These are phyloP conservation scores for Hymenoscyphus fraxineus DNA, from an alignment of 2,329 filamentous ascomycete species.

Conservation along the genomic window DNA sequence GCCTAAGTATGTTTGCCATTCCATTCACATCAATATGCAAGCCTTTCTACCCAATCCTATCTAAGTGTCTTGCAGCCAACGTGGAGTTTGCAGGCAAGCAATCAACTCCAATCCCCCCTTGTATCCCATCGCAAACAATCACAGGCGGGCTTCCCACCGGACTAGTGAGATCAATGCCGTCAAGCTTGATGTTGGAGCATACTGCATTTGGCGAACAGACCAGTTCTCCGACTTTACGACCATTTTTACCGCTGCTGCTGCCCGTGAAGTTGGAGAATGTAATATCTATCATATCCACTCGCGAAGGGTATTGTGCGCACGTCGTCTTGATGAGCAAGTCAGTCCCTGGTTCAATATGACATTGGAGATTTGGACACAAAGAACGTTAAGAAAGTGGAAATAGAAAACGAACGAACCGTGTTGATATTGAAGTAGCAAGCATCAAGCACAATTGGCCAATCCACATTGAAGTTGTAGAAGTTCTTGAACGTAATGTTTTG, in stretches of 20 bases:
- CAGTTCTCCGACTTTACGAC: slow-evolving; percentile 50
- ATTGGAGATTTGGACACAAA: neutral
- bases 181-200: slow-evolving; percentile 52
- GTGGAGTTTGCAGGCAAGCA: slow-evolving; percentile 16
- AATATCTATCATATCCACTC: slow-evolving; percentile 57
- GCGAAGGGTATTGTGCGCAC: slow-evolving; percentile 51
- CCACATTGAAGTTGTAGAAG: slow-evolving; percentile 55
- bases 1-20: too few species aligned
- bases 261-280: slow-evolving; percentile 56
- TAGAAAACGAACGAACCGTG: neutral
- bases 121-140: slow-evolving; percentile 50
- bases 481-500: slow-evolving; percentile 61
- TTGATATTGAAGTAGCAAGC: slow-evolving; percentile 60
- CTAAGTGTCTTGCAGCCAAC: neutral
- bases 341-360: neutral
- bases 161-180: slow-evolving; percentile 51
- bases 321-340: slow-evolving; percentile 31
- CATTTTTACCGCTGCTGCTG: slow-evolving; percentile 52
- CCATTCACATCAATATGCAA: neutral
- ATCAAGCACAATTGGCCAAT: slow-evolving; percentile 55
- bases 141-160: slow-evolving; percentile 43
- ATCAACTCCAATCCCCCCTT: slow-evolving; percentile 17
- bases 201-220: slow-evolving; percentile 55
- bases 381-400: neutral
- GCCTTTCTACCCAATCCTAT: neutral